These are phyloP conservation scores for Exsudoporus floridanus DNA, from an alignment of 1,284 basidiomycete species.

Conservation along the genomic window DNA sequence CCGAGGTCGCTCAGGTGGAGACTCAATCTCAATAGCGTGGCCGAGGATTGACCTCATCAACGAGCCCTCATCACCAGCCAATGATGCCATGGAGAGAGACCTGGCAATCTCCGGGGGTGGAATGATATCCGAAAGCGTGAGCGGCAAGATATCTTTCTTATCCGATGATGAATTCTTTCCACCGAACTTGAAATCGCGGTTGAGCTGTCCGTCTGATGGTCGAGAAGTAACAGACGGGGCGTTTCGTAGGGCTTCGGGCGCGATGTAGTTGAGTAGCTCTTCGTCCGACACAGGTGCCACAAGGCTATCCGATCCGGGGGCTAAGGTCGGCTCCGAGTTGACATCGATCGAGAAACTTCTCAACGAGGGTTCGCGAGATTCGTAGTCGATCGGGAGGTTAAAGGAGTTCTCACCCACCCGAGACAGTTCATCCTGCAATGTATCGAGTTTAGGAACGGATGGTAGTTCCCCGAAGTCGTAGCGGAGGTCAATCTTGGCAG, in stretches of 20 bases:
- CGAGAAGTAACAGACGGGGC: conserved; percentile 43
- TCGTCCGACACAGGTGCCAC: conserved; percentile 16
- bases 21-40: conserved; percentile 40
- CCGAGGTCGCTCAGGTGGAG: conserved; percentile 38
- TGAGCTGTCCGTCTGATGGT: conserved; percentile 62
- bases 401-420: conserved; percentile 24
- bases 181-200: conserved; percentile 71
- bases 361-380: conserved; percentile 16
- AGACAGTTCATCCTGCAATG: conserved; percentile 30
- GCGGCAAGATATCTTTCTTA: conserved; percentile 16
- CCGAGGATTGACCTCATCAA: conserved; percentile 60
- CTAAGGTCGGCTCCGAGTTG: conserved; percentile 23
- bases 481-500: conserved; percentile 59
- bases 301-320: conserved; percentile 23
- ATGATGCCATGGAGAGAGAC: conserved; percentile 46
- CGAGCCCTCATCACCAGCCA: conserved; percentile 52
- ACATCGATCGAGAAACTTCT: conserved; percentile 23
- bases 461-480: conserved; percentile 52
- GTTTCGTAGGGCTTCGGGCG: conserved; percentile 28
- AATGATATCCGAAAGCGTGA: conserved; percentile 73
- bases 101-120: conserved; percentile 56
- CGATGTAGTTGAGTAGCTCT: conserved; percentile 26
- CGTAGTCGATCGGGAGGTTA: conserved; percentile 15
- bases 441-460: conserved; percentile 34
- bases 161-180: conserved; percentile 42